A percentile compares a stretch with the other conserved stretches of the same genome.
These are phyloP conservation scores for Neurospora sublineolata DNA, from an alignment of 495 filamentous ascomycete genomes.

Conservation along the genomic window DNA sequence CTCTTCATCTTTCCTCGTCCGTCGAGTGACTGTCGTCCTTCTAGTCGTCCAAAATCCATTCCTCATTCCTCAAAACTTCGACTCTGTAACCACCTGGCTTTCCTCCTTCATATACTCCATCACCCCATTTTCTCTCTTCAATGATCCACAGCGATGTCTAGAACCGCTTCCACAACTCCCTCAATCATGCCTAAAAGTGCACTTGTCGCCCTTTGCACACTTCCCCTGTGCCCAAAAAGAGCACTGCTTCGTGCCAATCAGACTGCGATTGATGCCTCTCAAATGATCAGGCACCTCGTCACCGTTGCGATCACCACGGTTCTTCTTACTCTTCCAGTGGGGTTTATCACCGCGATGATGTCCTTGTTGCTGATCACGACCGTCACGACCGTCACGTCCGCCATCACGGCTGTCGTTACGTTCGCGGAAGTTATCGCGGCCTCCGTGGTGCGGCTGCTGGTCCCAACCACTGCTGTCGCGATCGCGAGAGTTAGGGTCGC, in stretches of 20 bases:
- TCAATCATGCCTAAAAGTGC: constrained; percentile 66
- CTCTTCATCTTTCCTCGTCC: neutral
- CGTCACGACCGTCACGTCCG: neutral
- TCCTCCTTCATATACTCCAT: no score
- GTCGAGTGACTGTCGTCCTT: neutral
- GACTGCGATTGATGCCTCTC: constrained; percentile 29
- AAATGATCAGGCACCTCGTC: constrained; percentile 23
- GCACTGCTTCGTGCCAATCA: constrained; percentile 52
- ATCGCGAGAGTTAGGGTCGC: constrained; percentile 1
- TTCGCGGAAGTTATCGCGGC: constrained; percentile 15
- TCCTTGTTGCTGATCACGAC: neutral
- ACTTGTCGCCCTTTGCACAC: constrained; percentile 75
- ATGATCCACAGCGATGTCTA: no score
- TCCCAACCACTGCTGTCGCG: constrained; percentile 3
- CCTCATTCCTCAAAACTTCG: neutral
- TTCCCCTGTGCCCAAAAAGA: constrained; percentile 67
- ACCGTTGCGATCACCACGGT: neutral
- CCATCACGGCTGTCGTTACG: constrained; percentile 2
- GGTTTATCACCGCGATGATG: neutral
- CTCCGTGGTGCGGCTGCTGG: neutral
- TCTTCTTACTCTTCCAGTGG: neutral
- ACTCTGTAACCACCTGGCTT: no score
- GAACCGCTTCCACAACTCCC: neutral
- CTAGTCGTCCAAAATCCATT: neutral
- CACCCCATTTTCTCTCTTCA: no score